A percentile compares a stretch with the other conserved stretches of the same genome.
These are phyloP conservation scores for Wickerhamiella alocasiicola DNA, from an alignment of 805 yeast genomes.

Conservation along the genomic window DNA sequence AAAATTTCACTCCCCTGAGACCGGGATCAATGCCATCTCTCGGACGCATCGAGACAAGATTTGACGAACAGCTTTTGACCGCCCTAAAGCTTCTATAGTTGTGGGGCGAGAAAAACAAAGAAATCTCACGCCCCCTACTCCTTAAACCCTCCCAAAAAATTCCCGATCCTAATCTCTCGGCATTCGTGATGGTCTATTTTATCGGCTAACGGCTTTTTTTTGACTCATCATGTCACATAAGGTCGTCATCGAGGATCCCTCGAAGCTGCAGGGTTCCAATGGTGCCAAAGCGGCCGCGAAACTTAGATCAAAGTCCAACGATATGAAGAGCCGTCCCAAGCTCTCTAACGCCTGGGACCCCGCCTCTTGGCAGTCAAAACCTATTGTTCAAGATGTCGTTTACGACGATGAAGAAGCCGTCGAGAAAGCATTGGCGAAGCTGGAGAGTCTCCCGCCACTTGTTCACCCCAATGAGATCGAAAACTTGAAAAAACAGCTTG, in stretches of 20 bases:
- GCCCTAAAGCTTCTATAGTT: too few species aligned
- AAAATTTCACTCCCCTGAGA: too few species aligned
- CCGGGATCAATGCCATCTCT: too few species aligned
- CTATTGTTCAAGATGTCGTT: constrained; percentile 33
- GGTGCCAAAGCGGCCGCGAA: constrained; percentile 30
- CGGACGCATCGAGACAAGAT: too few species aligned
- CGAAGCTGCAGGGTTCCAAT: constrained; percentile 27
- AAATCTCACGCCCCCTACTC: too few species aligned
- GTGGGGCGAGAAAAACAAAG: too few species aligned
- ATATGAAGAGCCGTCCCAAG: constrained; percentile 14
- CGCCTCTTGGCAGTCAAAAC: constrained; percentile 33
- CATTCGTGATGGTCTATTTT: too few species aligned
- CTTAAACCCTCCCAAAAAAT: too few species aligned
- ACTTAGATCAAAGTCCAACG: constrained; percentile 28
- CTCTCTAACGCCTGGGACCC: constrained; percentile 27
- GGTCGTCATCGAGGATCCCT: constrained; percentile 23
- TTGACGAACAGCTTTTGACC: too few species aligned
- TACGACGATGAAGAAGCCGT: constrained; percentile 30
- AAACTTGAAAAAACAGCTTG: constrained; percentile 25
- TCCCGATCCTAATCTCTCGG: too few species aligned
- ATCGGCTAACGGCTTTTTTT: too few species aligned
- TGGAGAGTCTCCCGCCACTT: constrained; percentile 33
- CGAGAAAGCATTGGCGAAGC: constrained; percentile 31
- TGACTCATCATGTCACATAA: constrained; percentile 8
- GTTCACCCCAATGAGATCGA: constrained; percentile 32